These are phyloP conservation scores for Glutinoglossum americanum DNA, from an alignment of 495 filamentous ascomycete species.

Conservation along the genomic window DNA sequence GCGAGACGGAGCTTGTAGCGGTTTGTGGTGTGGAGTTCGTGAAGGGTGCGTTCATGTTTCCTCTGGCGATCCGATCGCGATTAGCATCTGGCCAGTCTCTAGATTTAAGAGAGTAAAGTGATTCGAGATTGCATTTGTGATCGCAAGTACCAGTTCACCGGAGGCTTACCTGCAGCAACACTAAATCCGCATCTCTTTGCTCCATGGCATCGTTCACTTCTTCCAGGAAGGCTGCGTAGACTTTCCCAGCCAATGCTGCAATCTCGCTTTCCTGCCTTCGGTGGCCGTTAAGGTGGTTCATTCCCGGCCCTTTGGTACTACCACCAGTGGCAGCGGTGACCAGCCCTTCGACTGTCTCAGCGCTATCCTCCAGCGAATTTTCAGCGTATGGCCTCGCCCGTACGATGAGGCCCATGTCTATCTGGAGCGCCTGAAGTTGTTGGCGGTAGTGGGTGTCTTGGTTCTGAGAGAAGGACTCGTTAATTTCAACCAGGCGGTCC, in stretches of 20 bases:
- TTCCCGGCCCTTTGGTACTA: conserved; percentile 8
- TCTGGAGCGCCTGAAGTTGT: conserved; percentile 70
- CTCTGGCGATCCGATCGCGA: neutral
- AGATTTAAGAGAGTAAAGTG: neutral
- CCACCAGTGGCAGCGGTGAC: conserved; percentile 24
- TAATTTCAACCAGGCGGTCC: conserved; percentile 52
- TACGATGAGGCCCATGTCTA: conserved; percentile 71
- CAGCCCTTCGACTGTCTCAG: conserved; percentile 40
- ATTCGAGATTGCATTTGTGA: conserved; percentile 3
- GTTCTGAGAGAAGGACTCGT: conserved; percentile 54
- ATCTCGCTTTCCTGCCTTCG: conserved; percentile 16
- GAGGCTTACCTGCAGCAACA: conserved; percentile 46
- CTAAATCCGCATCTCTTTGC: conserved; percentile 56
- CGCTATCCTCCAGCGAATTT: conserved; percentile 47
- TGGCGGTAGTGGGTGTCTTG: conserved; percentile 70
- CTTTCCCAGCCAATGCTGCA: conserved; percentile 43
- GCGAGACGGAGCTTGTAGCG: conserved; percentile 51
- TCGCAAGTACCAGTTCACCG: too few relatives aligned
- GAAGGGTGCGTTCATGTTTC: conserved; percentile 26
- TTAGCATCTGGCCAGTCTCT: neutral
- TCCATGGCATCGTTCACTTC: conserved; percentile 72
- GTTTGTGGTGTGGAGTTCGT: conserved; percentile 28
- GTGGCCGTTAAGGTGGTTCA: conserved; percentile 21
- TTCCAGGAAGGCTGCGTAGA: conserved; percentile 60
- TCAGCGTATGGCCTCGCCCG: conserved; percentile 59